Base-by-base conservation (phyloP, 345 rosid species). In the Eucalyptus rudis region DNA sequence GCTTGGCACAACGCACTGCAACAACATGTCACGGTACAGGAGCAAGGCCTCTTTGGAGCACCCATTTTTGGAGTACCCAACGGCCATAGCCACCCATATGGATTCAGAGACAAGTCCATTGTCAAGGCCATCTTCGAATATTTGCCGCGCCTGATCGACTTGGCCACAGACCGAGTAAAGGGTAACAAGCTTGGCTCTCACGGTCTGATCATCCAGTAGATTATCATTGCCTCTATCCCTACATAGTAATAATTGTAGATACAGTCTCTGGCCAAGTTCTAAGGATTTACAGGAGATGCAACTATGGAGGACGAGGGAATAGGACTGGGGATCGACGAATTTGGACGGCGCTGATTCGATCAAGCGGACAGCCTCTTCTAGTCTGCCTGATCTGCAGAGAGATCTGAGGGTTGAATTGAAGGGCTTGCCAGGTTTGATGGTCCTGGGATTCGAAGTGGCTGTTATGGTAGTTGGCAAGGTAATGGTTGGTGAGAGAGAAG, bases 71-170 rank as follows among this genome's bases (percentile, higher is more conserved):
- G 93, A 91, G 86, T 88, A 92, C 49, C 93, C 95, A 89, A 93
- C 93, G n/a, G 93, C 94, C 94, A 94, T 90, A 49, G 95, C 94
- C 36, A 91, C 91, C 94, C 93, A 94, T 1, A 94, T 89, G 56
- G 94, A 90, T 86, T 94, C 95, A 10, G 89, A 36, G 15, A 87
- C 89, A 12, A 86, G 49, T 10, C 44, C 88, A 33, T 87, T 86
- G 6, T 86, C 89, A 2, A 89, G 49, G 22, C 80, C 90, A 49
- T 90, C 89, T 49, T 93, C 89, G 14, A 94, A 94, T 64, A 94
- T 58, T 40, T 87, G 64, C 33, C 91, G 89, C 24, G 95, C 95
- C 15, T 90, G 92, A 50, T 91, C 91, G 17, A 94, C 59, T 5
- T 87, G 87, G 66, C 94, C 92, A 17, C 94, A 94, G 76, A 90